phyloP scores from a whole-genome alignment of 148 eudicot genomes.

The Chenopodium formosanum region DNA sequence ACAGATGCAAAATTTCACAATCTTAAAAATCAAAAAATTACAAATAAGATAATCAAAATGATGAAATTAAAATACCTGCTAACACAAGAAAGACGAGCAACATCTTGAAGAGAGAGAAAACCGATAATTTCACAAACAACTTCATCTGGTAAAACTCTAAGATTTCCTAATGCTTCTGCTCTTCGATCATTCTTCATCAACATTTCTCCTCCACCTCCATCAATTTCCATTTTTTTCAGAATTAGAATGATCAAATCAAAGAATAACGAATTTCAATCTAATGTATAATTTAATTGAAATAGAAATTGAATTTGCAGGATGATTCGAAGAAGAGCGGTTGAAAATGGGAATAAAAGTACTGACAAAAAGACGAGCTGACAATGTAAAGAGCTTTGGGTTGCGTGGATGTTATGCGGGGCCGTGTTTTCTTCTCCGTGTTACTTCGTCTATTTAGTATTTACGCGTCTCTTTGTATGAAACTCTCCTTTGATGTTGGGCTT shows the following conservation, averaged over 20 bases:
- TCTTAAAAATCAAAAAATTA: too few species aligned
- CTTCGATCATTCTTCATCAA: constrained; percentile 65
- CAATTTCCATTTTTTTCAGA: background rate
- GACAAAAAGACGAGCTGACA: constrained; percentile 12
- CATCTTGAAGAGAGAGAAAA: constrained; percentile 64
- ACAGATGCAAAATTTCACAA: too few species aligned
- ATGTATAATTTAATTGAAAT: background rate
- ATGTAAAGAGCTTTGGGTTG: constrained; percentile 4
- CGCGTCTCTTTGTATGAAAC: background rate
- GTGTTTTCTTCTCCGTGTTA: constrained; percentile 6
- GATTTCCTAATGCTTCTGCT: constrained; percentile 64
- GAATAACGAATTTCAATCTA: background rate
- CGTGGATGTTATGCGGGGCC: constrained; percentile 17
- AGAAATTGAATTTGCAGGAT: background rate
- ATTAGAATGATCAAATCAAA: background rate
- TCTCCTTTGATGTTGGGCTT: too few species aligned
- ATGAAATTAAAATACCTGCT: constrained; percentile 58
- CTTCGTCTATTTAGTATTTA: background rate
- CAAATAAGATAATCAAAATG: too few species aligned
- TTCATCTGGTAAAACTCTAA: constrained; percentile 74
- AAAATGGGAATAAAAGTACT: background rate
- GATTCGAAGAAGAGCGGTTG: constrained; percentile 9
- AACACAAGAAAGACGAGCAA: constrained; percentile 80
- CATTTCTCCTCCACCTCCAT: constrained; percentile 18
- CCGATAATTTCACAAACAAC: constrained; percentile 45